A percentile compares a stretch with the other conserved stretches of the same genome.
These are phyloP conservation scores for Fomitiporia mediterranea DNA, from an alignment of 1,284 basidiomycete genomes.

Conservation along the genomic window DNA sequence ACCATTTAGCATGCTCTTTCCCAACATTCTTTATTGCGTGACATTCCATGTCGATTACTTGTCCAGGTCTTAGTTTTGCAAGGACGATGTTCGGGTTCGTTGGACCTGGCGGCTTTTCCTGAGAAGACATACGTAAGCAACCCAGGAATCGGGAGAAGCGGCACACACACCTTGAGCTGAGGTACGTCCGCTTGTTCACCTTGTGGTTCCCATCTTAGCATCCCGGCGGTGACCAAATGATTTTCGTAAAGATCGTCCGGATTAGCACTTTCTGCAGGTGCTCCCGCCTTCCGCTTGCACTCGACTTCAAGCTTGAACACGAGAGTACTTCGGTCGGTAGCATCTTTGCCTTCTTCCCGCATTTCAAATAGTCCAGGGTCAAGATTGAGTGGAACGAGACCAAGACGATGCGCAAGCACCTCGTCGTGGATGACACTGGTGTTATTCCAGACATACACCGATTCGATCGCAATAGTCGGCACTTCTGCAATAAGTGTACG, in stretches of 20 bases:
- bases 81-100: constrained; percentile 87
- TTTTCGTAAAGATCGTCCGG: constrained; percentile 66
- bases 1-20: constrained; percentile 96
- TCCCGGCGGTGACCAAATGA: constrained; percentile 71
- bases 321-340: constrained; percentile 89
- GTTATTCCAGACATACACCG: constrained; percentile 95
- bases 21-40: constrained; percentile 96
- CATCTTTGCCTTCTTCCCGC: constrained; percentile 39
- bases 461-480: constrained; percentile 89
- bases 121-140: constrained; percentile 38
- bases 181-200: constrained; percentile 65
- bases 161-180: constrained; percentile 4
- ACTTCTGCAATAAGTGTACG: constrained; percentile 95
- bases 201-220: constrained; percentile 79
- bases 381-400: constrained; percentile 85
- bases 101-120: constrained; percentile 53
- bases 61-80: constrained; percentile 91
- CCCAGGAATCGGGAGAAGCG: neutral
- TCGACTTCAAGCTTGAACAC: constrained; percentile 78
- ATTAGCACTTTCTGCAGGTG: constrained; percentile 53
- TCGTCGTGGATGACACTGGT: constrained; percentile 95
- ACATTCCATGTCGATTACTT: constrained; percentile 79
- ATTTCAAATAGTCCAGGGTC: constrained; percentile 69
- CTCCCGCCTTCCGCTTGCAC: constrained; percentile 62
- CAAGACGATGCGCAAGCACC: constrained; percentile 86